These are phyloP conservation scores for Entomortierella lignicola DNA, from an alignment of 192 early-diverging fungal genomes.

Conservation along the genomic window DNA sequence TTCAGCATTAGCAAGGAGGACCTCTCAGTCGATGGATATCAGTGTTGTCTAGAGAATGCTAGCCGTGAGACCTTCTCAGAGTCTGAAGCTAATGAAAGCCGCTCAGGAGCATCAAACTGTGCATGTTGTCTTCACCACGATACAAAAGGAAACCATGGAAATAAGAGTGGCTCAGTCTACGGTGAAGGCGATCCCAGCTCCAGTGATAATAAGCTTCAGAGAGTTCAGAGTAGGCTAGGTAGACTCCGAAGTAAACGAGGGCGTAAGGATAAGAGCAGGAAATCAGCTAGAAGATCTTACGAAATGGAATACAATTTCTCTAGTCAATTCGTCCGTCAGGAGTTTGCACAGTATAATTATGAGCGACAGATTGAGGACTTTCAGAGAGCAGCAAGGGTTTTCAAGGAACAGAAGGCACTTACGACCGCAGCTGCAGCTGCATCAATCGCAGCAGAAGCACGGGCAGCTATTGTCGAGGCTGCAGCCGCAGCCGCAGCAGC, in stretches of 20 bases:
- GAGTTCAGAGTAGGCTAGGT: conserved; percentile 21
- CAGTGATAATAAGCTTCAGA: conserved; percentile 4
- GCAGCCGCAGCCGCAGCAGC: conserved; percentile 23
- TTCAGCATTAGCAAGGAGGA: conserved; percentile 33
- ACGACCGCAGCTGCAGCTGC: conserved; percentile 25
- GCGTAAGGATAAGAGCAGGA: conserved; percentile 5
- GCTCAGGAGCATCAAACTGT: background rate
- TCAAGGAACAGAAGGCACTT: conserved; percentile 48
- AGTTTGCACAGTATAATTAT: conserved; percentile 49
- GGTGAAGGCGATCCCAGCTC: conserved; percentile 1
- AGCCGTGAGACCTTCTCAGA: conserved; percentile 9
- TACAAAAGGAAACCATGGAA: background rate
- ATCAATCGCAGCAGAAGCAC: conserved; percentile 23
- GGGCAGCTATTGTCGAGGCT: conserved; percentile 21
- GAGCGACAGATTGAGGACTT: conserved; percentile 53
- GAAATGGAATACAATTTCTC: conserved; percentile 31
- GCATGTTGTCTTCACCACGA: conserved; percentile 4
- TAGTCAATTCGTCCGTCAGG: conserved; percentile 25
- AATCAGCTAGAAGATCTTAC: background rate
- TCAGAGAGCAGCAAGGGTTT: conserved; percentile 34
- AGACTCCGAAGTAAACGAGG: conserved; percentile 17
- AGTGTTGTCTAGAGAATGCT: conserved; percentile 12
- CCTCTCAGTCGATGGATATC: conserved; percentile 4
- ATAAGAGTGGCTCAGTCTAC: background rate
- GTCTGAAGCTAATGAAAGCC: background rate